Evolutionary conservation across 352 stramenopile species (phyloP), one percentile per base, ranked within the genome.

Genomic region (Pilasporangium apinafurcum): DNA sequence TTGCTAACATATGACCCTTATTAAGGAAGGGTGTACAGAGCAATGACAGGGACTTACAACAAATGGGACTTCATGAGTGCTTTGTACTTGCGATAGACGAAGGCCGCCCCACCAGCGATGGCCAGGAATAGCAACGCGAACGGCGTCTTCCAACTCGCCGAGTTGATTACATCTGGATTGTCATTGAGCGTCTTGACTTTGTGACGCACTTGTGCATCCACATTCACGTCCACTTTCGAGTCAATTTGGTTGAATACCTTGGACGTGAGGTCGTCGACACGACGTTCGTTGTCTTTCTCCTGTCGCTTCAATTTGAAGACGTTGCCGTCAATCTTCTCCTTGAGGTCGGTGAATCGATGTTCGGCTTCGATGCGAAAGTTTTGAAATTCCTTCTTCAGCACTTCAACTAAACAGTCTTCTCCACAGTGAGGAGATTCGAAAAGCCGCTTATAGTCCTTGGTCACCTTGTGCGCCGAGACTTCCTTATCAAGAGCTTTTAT

Each of bases 41-140:
- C n/a, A n/a, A n/a, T n/a, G n/a, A n/a, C n/a, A n/a, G n/a, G n/a
- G n/a, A 26, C 44, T 50, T 88, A 93, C 59, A 93, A 60, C 65
- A 93, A 58, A 63, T 93, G 81, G 31, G 75, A 88, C 70, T 93
- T 93, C 67, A 89, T 82, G 17, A 93, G 62, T 48, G 66, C 66
- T 49, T 84, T 64, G 65, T 93, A 93, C 73, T 93, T 93, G 55
- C 71, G 76, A 60, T 91, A 93, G 46, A 78, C 65, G 35, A 70
- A 75, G 18, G 51, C 55, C 29, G 56, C 68, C 37, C 63, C 68
- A 12, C 53, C 71, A 20, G 59, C 70, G 16, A 91, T 51, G 3
- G 50, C 59, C 18, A 91, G 45, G 28, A 88, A 62, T 27, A 91
- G 60, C 49, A 93, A 44, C 28, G 75, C 63, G 48, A 93, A 93